Evolutionary conservation across 768 basidiomycete species (phyloP).

Genomic region (Gautieria morchelliformis): DNA sequence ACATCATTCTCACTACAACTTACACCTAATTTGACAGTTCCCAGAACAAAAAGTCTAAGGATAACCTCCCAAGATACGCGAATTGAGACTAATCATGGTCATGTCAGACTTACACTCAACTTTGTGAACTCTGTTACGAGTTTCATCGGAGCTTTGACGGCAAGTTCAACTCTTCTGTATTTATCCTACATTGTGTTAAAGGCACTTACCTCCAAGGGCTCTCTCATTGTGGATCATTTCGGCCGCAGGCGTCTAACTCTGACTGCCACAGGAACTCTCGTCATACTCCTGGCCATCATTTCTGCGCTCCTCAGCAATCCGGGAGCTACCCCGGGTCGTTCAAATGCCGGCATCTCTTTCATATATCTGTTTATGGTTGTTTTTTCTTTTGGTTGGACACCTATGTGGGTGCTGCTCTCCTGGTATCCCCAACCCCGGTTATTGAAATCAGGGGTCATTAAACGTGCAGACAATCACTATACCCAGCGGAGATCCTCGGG

Average conservation of each 20-base stretch:
- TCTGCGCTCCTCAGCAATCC: constrained; percentile 36
- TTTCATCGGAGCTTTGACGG: constrained; percentile 28
- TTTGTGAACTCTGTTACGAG: constrained; percentile 46
- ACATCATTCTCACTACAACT: neutral
- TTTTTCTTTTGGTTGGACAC: constrained; percentile 48
- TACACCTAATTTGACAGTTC: constrained; percentile 4
- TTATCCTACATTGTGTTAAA: neutral
- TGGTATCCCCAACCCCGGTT: neutral
- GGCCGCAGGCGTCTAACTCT: constrained; percentile 39
- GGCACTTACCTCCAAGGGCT: constrained; percentile 23
- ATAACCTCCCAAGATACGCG: neutral
- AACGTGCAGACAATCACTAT: constrained; percentile 36
- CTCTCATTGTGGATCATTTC: constrained; percentile 37
- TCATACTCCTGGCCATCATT: constrained; percentile 34
- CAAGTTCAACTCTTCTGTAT: constrained; percentile 7
- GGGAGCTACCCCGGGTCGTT: constrained; percentile 20
- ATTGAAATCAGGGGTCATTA: neutral
- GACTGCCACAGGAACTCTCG: constrained; percentile 27
- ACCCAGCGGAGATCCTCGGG: constrained; percentile 42
- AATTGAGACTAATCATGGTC: neutral
- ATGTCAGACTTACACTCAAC: constrained; percentile 31
- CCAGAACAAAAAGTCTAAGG: constrained; percentile 22
- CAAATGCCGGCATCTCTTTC: constrained; percentile 45
- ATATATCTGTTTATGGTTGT: constrained; percentile 27
- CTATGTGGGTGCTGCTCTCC: constrained; percentile 28